These are phyloP conservation scores for Ligustrum vulgare DNA, from an alignment of 257 asterid species.

Conservation along the genomic window DNA sequence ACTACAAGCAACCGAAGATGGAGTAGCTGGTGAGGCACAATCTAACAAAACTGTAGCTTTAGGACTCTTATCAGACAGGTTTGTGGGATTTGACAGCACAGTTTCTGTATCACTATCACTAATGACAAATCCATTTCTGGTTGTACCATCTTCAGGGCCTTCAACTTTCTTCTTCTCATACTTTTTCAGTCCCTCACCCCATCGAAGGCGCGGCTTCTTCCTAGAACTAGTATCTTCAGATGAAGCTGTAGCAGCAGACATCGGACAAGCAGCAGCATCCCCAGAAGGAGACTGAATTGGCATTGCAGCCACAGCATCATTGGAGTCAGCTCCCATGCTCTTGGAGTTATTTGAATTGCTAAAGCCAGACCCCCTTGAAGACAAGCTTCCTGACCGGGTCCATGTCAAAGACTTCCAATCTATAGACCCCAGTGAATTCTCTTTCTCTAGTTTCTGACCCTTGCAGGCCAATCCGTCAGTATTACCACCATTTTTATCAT, in stretches of 20 bases:
- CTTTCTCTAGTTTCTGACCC: constrained; percentile 56
- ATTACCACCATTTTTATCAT: constrained; percentile 39
- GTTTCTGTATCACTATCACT: constrained; percentile 47
- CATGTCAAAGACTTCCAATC: constrained; percentile 67
- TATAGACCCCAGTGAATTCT: constrained; percentile 45
- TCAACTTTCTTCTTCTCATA: constrained; percentile 90
- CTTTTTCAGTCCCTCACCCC: constrained; percentile 98
- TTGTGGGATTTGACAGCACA: constrained; percentile 40
- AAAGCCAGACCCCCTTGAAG: constrained; percentile 55
- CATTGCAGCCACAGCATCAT: constrained; percentile 31
- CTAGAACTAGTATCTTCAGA: constrained; percentile 66
- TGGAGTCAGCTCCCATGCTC: constrained; percentile 45
- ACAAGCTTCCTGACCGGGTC: constrained; percentile 55
- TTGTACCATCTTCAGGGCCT: constrained; percentile 55
- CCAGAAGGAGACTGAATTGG: constrained; percentile 33
- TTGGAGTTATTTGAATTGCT: constrained; percentile 51
- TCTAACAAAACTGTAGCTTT: constrained; percentile 45
- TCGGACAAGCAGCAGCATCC: constrained; percentile 37
- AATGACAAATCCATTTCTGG: constrained; percentile 31
- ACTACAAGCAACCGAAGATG: constrained; percentile 81
- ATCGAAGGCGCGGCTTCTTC: constrained; percentile 94
- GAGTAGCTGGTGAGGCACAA: constrained; percentile 71
- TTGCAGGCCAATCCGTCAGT: constrained; percentile 31
- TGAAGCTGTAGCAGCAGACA: constrained; percentile 36
- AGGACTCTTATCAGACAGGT: constrained; percentile 62